These are phyloP conservation scores for Boletales sp. DNA, from an alignment of 768 basidiomycete species.

Conservation along the genomic window DNA sequence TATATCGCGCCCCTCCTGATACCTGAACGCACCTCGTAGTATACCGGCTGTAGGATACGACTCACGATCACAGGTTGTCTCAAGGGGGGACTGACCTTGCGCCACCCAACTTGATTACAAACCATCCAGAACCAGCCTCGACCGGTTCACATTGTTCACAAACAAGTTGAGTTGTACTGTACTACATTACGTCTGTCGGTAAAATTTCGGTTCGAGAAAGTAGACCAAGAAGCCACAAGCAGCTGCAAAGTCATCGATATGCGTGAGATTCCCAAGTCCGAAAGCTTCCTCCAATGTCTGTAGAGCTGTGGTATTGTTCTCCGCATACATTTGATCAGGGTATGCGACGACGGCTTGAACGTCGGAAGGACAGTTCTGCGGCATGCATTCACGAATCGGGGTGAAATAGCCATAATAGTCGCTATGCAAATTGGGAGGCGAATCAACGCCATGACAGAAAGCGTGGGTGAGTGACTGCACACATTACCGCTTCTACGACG, in stretches of 20 bases:
- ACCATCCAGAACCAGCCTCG: constrained; percentile 77
- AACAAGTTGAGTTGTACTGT: too few species aligned
- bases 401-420: constrained; percentile 55
- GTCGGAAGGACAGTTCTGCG: constrained; percentile 70
- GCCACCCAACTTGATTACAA: constrained; percentile 67
- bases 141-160: constrained; percentile 53
- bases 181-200: too few species aligned
- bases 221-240: too few species aligned
- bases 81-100: constrained; percentile 36
- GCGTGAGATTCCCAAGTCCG: constrained; percentile 53
- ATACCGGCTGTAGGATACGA: constrained; percentile 30
- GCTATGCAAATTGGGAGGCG: constrained; percentile 5
- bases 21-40: constrained; percentile 21
- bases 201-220: too few species aligned
- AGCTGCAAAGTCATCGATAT: constrained; percentile 67
- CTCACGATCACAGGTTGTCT: constrained; percentile 34
- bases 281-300: constrained; percentile 54
- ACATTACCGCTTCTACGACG: constrained; percentile 46
- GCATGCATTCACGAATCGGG: constrained; percentile 65
- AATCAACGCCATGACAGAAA: too few species aligned
- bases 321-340: constrained; percentile 54
- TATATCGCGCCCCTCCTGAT: too few species aligned
- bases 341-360: constrained; percentile 59
- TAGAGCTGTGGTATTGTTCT: constrained; percentile 44
- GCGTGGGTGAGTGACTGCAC: background rate